These are phyloP conservation scores for Ascochyta rabiei DNA, from an alignment of 2,329 filamentous ascomycete species.

Conservation along the genomic window DNA sequence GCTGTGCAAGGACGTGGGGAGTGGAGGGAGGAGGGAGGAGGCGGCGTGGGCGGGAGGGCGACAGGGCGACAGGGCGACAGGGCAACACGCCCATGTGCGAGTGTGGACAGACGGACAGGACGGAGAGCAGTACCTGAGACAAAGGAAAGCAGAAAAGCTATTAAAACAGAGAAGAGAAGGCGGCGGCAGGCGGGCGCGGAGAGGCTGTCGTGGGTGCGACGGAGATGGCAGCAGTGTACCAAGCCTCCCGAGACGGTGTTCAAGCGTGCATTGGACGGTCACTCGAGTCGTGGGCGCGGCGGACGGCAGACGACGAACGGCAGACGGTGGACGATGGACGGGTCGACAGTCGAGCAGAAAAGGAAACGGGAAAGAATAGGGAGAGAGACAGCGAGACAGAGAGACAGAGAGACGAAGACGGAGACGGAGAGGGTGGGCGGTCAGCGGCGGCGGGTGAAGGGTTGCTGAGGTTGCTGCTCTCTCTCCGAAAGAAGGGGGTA, in stretches of 20 bases:
- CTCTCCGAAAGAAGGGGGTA: conserved; percentile 24
- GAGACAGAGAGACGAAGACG: conserved; percentile 1
- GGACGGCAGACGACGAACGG: conserved; percentile 24
- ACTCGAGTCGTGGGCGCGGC: conserved; percentile 30
- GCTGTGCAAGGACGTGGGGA: neutral
- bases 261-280: conserved; percentile 48
- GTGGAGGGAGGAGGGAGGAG: conserved; percentile 13
- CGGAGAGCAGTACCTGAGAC: conserved; percentile 35
- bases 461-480: conserved; percentile 26
- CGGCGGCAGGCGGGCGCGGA: conserved; percentile 40
- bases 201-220: conserved; percentile 47
- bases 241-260: conserved; percentile 47
- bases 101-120: conserved; percentile 2
- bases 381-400: conserved; percentile 19
- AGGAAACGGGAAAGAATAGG: conserved; percentile 41
- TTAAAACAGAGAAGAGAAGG: conserved; percentile 48
- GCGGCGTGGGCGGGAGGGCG: conserved; percentile 10
- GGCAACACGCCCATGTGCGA: too few species aligned
- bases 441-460: conserved; percentile 31
- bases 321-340: conserved; percentile 27
- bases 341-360: conserved; percentile 38
- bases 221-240: conserved; percentile 50
- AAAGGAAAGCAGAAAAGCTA: conserved; percentile 38
- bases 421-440: conserved; percentile 26
- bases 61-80: conserved; percentile 23